Percentiles rank a stretch among this genome's conserved stretches.
Conservation (phyloP, 768 basidiomycete species). For the Boletus vermiculosoides region DNA sequence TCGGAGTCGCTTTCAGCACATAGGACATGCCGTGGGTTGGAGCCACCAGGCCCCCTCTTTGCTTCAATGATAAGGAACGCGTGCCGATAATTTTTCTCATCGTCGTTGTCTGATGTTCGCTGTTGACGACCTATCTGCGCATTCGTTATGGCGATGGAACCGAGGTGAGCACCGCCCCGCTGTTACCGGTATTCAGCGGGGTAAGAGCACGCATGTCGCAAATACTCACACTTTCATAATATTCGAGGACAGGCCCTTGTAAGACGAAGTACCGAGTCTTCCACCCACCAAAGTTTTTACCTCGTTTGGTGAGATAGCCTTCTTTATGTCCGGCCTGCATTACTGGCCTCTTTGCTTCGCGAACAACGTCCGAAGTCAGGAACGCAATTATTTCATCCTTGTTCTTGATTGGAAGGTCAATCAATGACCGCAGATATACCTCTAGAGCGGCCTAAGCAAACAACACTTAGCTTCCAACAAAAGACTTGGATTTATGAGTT, state of each 20-base stretch:
- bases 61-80: slow-evolving; percentile 96
- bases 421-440: slow-evolving; percentile 79
- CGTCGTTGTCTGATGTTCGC: slow-evolving; percentile 57
- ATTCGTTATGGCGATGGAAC: slow-evolving; percentile 85
- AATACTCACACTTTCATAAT: slow-evolving; percentile 89
- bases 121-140: slow-evolving; percentile 98
- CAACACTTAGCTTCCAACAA: slow-evolving; percentile 9
- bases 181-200: slow-evolving; percentile 29
- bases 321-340: slow-evolving; percentile 86
- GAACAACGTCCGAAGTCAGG: slow-evolving; percentile 85
- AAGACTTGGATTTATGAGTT: not conserved
- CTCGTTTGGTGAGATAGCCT: slow-evolving; percentile 93
- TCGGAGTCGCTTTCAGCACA: slow-evolving; percentile 96
- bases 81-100: slow-evolving; percentile 93
- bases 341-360: slow-evolving; percentile 71
- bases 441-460: slow-evolving; percentile 66
- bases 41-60: slow-evolving; percentile 66
- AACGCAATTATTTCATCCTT: slow-evolving; percentile 90
- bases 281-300: slow-evolving; percentile 98
- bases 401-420: slow-evolving; percentile 79
- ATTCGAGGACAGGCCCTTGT: slow-evolving; percentile 86
- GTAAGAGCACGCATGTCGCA: slow-evolving; percentile 1
- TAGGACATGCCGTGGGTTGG: slow-evolving; percentile 82
- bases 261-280: slow-evolving; percentile 95
- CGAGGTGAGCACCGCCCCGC: slow-evolving; percentile 91